Evolutionary conservation across 768 basidiomycete species (phyloP), one percentile per base, ranked within the genome.

Genomic region (Clitopilus hobsonii): DNA sequence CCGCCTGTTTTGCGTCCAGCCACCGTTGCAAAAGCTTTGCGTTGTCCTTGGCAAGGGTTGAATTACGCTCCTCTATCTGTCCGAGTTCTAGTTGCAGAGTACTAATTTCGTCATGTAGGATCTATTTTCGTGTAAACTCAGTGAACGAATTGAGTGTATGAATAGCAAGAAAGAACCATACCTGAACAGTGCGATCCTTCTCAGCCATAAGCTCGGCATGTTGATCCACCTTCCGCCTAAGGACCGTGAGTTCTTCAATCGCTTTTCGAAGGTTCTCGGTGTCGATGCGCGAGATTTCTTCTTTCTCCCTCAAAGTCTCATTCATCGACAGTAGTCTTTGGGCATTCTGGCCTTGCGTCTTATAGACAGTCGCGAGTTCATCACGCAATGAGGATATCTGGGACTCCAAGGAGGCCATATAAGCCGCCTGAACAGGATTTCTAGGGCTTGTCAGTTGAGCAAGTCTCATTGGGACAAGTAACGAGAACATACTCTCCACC

Each of bases 1-100:
- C 94, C 11, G 79, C 74, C 67, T 97, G 93, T 72, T 97, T 97
- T 60, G 89, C 87, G 63, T 98, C 97, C 7, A 98, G 79, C 96
- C 97, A 99, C 16, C 96, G 88, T 67, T 97, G 94, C 1, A 98
- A 79, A 24, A 99, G 83, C 63, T 92, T 89, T 23, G 94, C 94
- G 63, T 99, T 99, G 69, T 99, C 96, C 63, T 88, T 89, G 50
- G 84, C 84, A 28, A 99, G 80, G n/a, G 77, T 86, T 63, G 84
- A 78, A 67, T 96, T 97, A 29, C 91, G 86, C 57, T 93, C 86
- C 54, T 91, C 88, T 23, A 96, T 85, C 64, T 96, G 91, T 41
- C 86, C 83, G 11, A 98, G 82, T 69, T 99, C 96, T 49, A 99
- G 80, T 55, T 91, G 88, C 45, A 94, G 80, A 1, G 96, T 93